Conservation (phyloP, 306 rosid species). For the Morella rubra region DNA sequence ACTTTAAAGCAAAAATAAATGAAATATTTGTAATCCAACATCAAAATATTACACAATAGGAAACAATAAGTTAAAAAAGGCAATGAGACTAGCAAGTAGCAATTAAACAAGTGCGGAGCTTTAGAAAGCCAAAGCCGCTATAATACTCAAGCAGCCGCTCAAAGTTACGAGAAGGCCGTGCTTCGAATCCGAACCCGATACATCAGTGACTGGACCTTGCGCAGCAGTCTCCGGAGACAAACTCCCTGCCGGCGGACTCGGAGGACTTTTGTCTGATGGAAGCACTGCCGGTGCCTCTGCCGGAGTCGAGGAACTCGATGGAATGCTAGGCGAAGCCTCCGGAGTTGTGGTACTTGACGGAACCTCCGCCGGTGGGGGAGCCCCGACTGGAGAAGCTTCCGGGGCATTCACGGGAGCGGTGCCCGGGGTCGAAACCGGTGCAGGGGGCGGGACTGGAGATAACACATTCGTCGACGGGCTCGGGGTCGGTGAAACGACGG, state of each 20-base stretch:
- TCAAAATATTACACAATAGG: neutral
- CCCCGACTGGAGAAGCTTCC: constrained; percentile 1
- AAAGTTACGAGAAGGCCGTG: constrained; percentile 34
- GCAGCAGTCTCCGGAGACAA: constrained; percentile 60
- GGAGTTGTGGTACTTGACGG: constrained; percentile 53
- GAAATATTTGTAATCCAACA: too few relatives aligned
- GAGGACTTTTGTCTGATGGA: constrained; percentile 51
- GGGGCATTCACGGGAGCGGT: constrained; percentile 48
- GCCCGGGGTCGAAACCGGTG: constrained; percentile 29
- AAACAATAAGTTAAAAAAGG: neutral
- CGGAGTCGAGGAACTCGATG: constrained; percentile 58
- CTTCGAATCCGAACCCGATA: constrained; percentile 46
- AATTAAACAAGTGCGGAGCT: neutral
- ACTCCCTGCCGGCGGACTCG: constrained; percentile 49
- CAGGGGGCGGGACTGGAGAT: neutral
- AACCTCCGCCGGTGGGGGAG: constrained; percentile 27
- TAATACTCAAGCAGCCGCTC: constrained; percentile 41
- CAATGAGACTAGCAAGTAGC: neutral
- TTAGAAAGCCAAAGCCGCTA: constrained; percentile 49
- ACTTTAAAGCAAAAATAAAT: too few relatives aligned
- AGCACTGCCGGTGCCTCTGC: constrained; percentile 45
- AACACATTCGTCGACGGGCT: constrained; percentile 19
- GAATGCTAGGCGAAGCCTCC: constrained; percentile 35
- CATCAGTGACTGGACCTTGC: constrained; percentile 45
- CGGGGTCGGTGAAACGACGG: constrained; percentile 18